phyloP scores from a whole-genome alignment of 768 basidiomycete species.

The Amanita exitialis region DNA sequence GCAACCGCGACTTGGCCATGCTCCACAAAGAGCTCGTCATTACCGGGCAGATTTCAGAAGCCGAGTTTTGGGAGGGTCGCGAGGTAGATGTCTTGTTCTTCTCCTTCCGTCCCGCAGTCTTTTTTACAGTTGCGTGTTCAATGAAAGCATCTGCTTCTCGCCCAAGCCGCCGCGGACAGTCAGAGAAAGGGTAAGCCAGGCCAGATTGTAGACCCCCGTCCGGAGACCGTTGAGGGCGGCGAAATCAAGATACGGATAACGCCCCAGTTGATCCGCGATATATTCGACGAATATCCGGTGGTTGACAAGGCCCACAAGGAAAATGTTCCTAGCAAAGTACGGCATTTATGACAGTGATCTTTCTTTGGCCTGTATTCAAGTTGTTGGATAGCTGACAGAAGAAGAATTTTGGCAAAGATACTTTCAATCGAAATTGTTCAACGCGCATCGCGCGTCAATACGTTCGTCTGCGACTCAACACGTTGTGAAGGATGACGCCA shows the following conservation, averaged over 20 bases:
- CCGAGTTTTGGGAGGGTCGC: slow-evolving; percentile 96
- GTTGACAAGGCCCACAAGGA: slow-evolving; percentile 88
- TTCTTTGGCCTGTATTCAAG: background rate
- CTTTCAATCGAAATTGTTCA: slow-evolving; percentile 93
- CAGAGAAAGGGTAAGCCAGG: slow-evolving; percentile 79
- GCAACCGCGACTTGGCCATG: slow-evolving; percentile 65
- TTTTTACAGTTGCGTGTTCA: slow-evolving; percentile 12
- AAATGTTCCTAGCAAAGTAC: slow-evolving; percentile 82
- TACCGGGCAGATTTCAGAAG: slow-evolving; percentile 75
- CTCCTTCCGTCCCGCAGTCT: slow-evolving; percentile 5
- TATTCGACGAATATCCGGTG: slow-evolving; percentile 96
- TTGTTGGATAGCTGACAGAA: slow-evolving; percentile 61
- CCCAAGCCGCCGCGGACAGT: slow-evolving; percentile 62
- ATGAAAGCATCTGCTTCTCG: slow-evolving; percentile 61
- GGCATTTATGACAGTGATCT: slow-evolving; percentile 10
- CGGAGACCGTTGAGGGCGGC: slow-evolving; percentile 73
- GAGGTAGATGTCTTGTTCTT: slow-evolving; percentile 44
- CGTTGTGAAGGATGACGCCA: slow-evolving; percentile 82
- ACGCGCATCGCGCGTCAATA: slow-evolving; percentile 89
- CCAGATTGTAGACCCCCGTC: slow-evolving; percentile 81
- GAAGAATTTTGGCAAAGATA: slow-evolving; percentile 95
- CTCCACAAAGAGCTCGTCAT: slow-evolving; percentile 88
- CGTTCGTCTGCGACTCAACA: slow-evolving; percentile 78
- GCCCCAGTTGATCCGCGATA: slow-evolving; percentile 86
- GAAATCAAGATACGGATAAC: slow-evolving; percentile 88